phyloP scores from a whole-genome alignment of 768 basidiomycete species.

The Termitomyces titanicus region DNA sequence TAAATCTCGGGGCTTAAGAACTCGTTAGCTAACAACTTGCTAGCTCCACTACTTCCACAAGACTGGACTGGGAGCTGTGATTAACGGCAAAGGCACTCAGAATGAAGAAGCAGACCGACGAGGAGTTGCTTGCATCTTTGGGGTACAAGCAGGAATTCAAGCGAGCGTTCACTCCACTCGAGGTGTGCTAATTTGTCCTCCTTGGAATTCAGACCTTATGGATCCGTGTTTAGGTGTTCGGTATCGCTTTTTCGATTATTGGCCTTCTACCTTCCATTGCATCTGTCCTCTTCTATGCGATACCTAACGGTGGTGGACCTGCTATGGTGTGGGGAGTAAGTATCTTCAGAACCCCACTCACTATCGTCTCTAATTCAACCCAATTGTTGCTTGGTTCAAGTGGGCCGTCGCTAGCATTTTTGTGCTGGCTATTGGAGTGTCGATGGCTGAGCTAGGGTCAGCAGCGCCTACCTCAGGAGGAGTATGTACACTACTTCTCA shows the following conservation, averaged over 20 bases:
- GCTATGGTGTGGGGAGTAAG: constrained; percentile 74
- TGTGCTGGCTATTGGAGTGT: constrained; percentile 58
- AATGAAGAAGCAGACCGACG: constrained; percentile 19
- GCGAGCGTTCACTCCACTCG: constrained; percentile 47
- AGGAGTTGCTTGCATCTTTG: constrained; percentile 34
- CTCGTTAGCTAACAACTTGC: no score
- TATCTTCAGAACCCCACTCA: constrained; percentile 4
- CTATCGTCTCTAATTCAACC: neutral
- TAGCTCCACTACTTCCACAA: neutral
- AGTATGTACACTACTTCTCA: constrained; percentile 24
- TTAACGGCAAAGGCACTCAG: neutral
- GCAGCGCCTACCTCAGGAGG: constrained; percentile 75
- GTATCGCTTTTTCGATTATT: constrained; percentile 68
- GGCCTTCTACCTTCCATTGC: constrained; percentile 65
- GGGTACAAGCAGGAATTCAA: constrained; percentile 53
- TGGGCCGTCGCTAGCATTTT: constrained; percentile 67
- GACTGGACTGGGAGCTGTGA: neutral
- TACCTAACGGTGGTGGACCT: constrained; percentile 66
- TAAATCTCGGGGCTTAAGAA: no score
- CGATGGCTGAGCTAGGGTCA: constrained; percentile 70
- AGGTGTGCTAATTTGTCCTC: constrained; percentile 28
- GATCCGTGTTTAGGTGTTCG: constrained; percentile 54
- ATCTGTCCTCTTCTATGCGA: constrained; percentile 49
- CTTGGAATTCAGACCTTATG: neutral
- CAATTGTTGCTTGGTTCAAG: constrained; percentile 26